Evolutionary conservation across 2,329 filamentous ascomycete genomes (phyloP).

Genomic region (Phaeosphaeriaceae sp.): DNA sequence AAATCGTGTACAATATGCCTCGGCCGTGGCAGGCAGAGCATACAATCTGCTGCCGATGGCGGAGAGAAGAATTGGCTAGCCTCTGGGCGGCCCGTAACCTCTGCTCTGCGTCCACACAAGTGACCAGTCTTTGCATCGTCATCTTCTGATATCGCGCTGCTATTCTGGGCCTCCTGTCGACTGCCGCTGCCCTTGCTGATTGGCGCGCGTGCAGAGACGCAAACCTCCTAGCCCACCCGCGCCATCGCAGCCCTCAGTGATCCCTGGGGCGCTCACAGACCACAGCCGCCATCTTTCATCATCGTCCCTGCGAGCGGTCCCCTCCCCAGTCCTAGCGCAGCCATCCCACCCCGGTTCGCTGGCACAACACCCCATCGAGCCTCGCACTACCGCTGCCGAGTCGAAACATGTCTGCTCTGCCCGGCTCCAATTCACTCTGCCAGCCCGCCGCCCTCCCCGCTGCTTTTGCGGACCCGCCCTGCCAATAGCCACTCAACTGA

Average conservation of each 20-base stretch:
- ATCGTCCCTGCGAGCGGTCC: conserved; percentile 33
- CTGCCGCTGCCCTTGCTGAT: conserved; percentile 15
- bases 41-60: conserved; percentile 8
- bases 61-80: background rate
- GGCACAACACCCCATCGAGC: conserved; percentile 29
- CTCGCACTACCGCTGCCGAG: conserved; percentile 36
- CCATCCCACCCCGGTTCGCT: conserved; percentile 29
- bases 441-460: conserved; percentile 31
- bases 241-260: conserved; percentile 15
- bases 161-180: conserved; percentile 19
- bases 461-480: conserved; percentile 36
- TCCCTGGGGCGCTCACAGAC: conserved; percentile 35
- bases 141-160: conserved; percentile 8
- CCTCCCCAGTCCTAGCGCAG: conserved; percentile 39
- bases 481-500: conserved; percentile 29
- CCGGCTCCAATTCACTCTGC: conserved; percentile 27
- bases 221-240: conserved; percentile 18
- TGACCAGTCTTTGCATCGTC: conserved; percentile 6
- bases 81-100: background rate
- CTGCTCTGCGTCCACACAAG: conserved; percentile 10
- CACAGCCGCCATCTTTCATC: conserved; percentile 36
- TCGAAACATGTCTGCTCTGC: conserved; percentile 36
- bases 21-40: no score
- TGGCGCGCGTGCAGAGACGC: conserved; percentile 23
- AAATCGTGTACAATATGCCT: background rate